Base-by-base conservation (phyloP, 1,284 basidiomycete genomes). In the Cutaneotrichosporon sp. region DNA sequence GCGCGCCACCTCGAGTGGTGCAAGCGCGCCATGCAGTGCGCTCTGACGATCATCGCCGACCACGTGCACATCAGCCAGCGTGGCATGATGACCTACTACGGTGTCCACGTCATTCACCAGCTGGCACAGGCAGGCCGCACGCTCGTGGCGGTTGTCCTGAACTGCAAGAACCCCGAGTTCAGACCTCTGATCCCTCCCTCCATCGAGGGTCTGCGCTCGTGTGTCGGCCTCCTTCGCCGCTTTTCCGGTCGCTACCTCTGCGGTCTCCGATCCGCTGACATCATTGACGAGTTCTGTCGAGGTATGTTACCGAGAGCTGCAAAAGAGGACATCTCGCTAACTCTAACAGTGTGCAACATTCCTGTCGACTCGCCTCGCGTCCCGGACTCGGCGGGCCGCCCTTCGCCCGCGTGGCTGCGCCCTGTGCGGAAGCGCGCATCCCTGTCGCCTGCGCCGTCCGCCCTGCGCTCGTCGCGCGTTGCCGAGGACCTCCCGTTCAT, bases 81-180 rank as follows among this genome's bases (percentile, higher is more conserved):
- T 73, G 91, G 91, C 16, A 80, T 94, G 72, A 93, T 95, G 91
- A 93, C 92, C 8, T 94, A 93, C 74, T 94, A 92, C 75, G 92
- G 92, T 5, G 91, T 94, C 1, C 91, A 94, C 75, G 91, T 94
- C 62, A 94, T 94, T 52, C 92, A 95, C 73, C 92, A 94, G 76
- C 82, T 94, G 55, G 93, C 92, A 1, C 91, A 93, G 72, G 92
- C 92, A n/a, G 92, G 92, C 5, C 86, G 92, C 51, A 92, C 92
- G 1, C 83, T 94, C 13, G 86, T 94, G 55, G 90, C 91, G 16
- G 86, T 93, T 63, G 82, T 94, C 20, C 82, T 94, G 51, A 91
- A 91, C 58, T 80, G 80, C 69, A 77, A 80, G 53, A 75, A 76
- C 57, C 74, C 77, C 31, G 77, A 90, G 64, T 81, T 80, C 65